These are phyloP conservation scores for Phlebiopsis flavidoalba DNA, from an alignment of 768 basidiomycete species.

Conservation along the genomic window DNA sequence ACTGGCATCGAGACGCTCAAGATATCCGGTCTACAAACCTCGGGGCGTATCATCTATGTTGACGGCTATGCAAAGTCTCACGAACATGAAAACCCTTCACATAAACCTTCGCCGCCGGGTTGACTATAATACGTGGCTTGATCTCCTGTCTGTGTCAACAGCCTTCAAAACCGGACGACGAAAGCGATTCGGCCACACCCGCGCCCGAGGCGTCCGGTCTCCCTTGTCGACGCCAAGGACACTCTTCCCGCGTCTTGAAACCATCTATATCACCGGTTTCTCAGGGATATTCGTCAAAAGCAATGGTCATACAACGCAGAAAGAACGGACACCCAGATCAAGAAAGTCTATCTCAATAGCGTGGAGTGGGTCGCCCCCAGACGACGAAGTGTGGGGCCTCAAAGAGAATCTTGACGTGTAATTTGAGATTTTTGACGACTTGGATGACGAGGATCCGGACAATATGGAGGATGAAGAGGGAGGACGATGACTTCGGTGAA, in stretches of 20 bases:
- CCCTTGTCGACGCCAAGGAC: not conserved
- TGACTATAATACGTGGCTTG: constrained; percentile 20
- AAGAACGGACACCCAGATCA: constrained; percentile 41
- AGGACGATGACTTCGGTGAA: constrained; percentile 15
- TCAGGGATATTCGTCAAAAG: constrained; percentile 35
- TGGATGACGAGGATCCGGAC: constrained; percentile 35
- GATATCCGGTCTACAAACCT: constrained; percentile 45
- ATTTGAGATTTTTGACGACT: constrained; percentile 50
- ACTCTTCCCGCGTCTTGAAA: constrained; percentile 40
- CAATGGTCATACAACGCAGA: constrained; percentile 39
- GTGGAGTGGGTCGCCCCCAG: constrained; percentile 33
- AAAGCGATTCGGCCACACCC: not conserved
- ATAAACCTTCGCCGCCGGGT: constrained; percentile 32
- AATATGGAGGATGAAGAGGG: constrained; percentile 15
- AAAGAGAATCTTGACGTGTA: constrained; percentile 39
- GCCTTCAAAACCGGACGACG: not conserved
- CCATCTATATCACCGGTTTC: constrained; percentile 42
- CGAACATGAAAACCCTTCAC: constrained; percentile 38
- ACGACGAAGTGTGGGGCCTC: constrained; percentile 51
- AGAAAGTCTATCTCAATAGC: constrained; percentile 38
- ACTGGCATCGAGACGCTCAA: constrained; percentile 46
- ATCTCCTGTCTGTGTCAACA: constrained; percentile 9
- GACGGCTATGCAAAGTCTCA: constrained; percentile 43
- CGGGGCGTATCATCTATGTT: constrained; percentile 23
- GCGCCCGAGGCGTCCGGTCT: too few relatives aligned